These are phyloP conservation scores for Mortierella polycephala DNA, from an alignment of 371 early-diverging fungal genomes.

Conservation along the genomic window DNA sequence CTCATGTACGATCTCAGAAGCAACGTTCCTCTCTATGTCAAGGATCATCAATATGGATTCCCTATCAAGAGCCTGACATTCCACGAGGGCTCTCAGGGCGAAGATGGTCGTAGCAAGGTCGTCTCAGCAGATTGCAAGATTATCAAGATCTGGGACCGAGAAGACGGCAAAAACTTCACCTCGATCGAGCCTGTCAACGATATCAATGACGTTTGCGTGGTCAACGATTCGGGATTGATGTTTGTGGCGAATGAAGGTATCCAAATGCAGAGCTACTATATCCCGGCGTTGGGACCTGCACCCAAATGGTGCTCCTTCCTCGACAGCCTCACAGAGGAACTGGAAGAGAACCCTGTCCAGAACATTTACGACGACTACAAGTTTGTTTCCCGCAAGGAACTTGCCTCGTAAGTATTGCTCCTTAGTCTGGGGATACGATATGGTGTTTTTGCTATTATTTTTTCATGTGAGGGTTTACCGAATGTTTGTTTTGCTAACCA, in stretches of 20 bases:
- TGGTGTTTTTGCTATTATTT: background rate
- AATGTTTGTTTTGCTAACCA: background rate
- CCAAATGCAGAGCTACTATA: constrained; percentile 94
- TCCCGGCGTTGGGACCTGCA: constrained; percentile 94
- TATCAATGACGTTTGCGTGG: constrained; percentile 93
- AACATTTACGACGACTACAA: constrained; percentile 97
- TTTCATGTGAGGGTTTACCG: background rate
- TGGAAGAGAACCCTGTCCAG: constrained; percentile 92
- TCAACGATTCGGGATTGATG: constrained; percentile 89
- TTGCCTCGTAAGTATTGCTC: constrained; percentile 59
- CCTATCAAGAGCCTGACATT: constrained; percentile 93
- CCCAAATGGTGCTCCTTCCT: constrained; percentile 97
- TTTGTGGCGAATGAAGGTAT: constrained; percentile 96
- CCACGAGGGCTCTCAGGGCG: constrained; percentile 74
- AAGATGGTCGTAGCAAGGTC: constrained; percentile 73
- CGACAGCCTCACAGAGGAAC: constrained; percentile 97
- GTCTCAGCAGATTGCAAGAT: constrained; percentile 91
- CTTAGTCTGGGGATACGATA: background rate
- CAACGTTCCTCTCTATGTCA: constrained; percentile 82
- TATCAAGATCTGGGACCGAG: constrained; percentile 93
- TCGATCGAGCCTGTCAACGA: constrained; percentile 91
- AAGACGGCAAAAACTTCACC: constrained; percentile 85
- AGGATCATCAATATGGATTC: constrained; percentile 97
- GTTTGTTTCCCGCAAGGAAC: constrained; percentile 94
- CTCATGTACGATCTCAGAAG: constrained; percentile 95